Percentiles rank a stretch among this genome's conserved stretches.
These are phyloP conservation scores for Candida silvatica DNA, from an alignment of 805 yeast species.

Conservation along the genomic window DNA sequence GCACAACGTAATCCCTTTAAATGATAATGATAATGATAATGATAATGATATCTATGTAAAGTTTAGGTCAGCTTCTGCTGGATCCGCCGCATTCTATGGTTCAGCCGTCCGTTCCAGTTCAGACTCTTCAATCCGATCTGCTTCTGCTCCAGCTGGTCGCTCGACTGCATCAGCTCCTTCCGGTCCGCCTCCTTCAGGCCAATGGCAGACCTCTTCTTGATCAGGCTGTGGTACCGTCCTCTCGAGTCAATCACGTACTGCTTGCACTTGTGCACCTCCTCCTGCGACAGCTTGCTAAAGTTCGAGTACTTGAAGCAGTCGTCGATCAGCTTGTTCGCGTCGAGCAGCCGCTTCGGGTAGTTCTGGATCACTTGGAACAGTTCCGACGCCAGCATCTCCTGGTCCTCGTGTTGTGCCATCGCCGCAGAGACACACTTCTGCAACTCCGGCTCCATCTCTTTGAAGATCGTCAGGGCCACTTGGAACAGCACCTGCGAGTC, in stretches of 20 bases:
- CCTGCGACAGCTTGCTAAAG: constrained; percentile 61
- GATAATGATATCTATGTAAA: too few species aligned
- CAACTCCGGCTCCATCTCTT: constrained; percentile 63
- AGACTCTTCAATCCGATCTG: constrained; percentile 23
- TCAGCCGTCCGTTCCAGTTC: constrained; percentile 27
- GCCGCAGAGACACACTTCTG: constrained; percentile 15
- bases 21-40: too few species aligned
- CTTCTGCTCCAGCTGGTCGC: constrained; percentile 15
- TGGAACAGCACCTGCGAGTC: constrained; percentile 83
- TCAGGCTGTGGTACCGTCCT: constrained; percentile 26
- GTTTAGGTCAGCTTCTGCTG: constrained; percentile 15
- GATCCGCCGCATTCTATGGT: constrained; percentile 22
- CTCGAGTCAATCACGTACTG: constrained; percentile 67
- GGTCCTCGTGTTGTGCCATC: constrained; percentile 13
- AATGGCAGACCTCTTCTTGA: constrained; percentile 21
- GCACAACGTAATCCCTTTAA: too few species aligned
- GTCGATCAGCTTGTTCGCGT: constrained; percentile 64
- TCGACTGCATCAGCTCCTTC: constrained; percentile 17
- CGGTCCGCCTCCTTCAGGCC: constrained; percentile 24
- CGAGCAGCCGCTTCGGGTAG: constrained; percentile 61
- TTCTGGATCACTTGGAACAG: constrained; percentile 81
- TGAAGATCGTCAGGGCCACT: constrained; percentile 71
- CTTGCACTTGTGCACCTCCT: constrained; percentile 71
- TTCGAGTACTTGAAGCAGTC: constrained; percentile 50
- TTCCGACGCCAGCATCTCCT: constrained; percentile 23